Percentiles rank a stretch among this genome's conserved stretches.
Evolutionary conservation across 2,329 filamentous ascomycete species (phyloP).

Genomic region (Trichocomaceae sp.): DNA sequence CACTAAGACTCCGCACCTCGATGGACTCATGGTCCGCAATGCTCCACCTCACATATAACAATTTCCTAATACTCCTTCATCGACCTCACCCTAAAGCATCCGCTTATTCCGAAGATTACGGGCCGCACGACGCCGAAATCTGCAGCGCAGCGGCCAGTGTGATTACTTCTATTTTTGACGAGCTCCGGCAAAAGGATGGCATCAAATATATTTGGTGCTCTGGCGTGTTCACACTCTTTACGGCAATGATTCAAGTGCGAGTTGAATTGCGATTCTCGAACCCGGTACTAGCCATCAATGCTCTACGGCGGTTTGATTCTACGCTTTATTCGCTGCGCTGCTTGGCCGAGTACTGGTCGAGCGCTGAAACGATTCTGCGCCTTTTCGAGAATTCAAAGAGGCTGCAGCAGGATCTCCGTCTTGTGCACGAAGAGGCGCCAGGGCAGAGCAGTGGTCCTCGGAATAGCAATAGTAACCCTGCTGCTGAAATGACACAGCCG

Average conservation of each 20-base stretch:
- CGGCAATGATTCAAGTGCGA: slow-evolving; percentile 43
- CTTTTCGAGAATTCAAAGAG: slow-evolving; percentile 40
- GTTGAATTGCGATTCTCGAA: slow-evolving; percentile 43
- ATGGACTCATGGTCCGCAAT: slow-evolving; percentile 41
- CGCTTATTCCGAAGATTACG: slow-evolving; percentile 39
- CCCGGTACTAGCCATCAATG: slow-evolving; percentile 40
- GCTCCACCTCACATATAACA: slow-evolving; percentile 42
- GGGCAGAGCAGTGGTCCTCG: neutral
- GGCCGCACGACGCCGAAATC: slow-evolving; percentile 41
- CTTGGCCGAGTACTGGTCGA: slow-evolving; percentile 38
- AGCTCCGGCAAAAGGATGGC: slow-evolving; percentile 36
- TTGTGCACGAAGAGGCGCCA: slow-evolving; percentile 25
- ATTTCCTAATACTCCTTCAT: slow-evolving; percentile 41
- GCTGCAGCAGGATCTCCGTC: slow-evolving; percentile 35
- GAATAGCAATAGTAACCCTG: neutral
- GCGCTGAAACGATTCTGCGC: slow-evolving; percentile 38
- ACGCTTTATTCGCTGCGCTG: slow-evolving; percentile 36
- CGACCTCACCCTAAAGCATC: slow-evolving; percentile 39
- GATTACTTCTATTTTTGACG: slow-evolving; percentile 41
- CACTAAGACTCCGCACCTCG: slow-evolving; percentile 34
- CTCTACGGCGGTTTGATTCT: slow-evolving; percentile 40
- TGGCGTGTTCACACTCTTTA: slow-evolving; percentile 40
- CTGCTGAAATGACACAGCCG: slow-evolving; percentile 13
- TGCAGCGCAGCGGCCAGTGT: slow-evolving; percentile 41
- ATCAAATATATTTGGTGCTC: slow-evolving; percentile 41